Percentiles rank a stretch among this genome's conserved stretches.
phyloP scores from a whole-genome alignment of 768 basidiomycete genomes.

The Phlebiopsis gigantea region DNA sequence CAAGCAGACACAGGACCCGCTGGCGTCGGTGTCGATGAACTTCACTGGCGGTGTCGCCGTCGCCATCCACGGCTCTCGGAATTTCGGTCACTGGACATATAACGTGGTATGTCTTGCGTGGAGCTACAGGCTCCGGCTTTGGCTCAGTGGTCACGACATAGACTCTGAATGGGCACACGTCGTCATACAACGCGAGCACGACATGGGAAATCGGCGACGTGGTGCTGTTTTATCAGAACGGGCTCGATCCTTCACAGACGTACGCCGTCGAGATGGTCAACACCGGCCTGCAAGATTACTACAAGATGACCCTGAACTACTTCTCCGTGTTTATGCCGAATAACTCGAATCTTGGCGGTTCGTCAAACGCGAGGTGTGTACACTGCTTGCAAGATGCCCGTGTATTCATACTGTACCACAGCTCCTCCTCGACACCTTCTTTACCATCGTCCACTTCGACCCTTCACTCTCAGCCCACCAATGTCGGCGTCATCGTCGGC shows the following conservation, averaged over 20 bases:
- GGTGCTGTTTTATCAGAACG: slow-evolving; percentile 58
- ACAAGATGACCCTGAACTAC: slow-evolving; percentile 14
- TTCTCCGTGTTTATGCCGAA: slow-evolving; percentile 3
- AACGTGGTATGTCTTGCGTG: slow-evolving; percentile 17
- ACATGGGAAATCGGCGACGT: slow-evolving; percentile 30
- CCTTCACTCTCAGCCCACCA: not conserved
- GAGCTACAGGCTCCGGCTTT: slow-evolving; percentile 38
- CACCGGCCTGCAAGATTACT: slow-evolving; percentile 33
- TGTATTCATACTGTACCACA: no score
- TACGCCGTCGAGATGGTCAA: slow-evolving; percentile 55
- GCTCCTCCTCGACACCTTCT: no score
- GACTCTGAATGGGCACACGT: slow-evolving; percentile 13
- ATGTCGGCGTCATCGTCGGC: slow-evolving; percentile 18
- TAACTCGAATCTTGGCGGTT: not conserved
- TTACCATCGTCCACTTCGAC: no score
- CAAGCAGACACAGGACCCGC: slow-evolving; percentile 26
- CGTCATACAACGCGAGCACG: slow-evolving; percentile 43
- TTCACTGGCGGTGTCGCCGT: slow-evolving; percentile 37
- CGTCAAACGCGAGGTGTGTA: not conserved
- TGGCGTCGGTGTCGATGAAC: slow-evolving; percentile 34
- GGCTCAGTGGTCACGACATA: no score
- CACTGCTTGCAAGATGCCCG: no score
- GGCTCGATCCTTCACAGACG: slow-evolving; percentile 40
- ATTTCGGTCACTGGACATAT: slow-evolving; percentile 23
- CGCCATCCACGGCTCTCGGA: slow-evolving; percentile 12